These are phyloP conservation scores for Fusarium sp. DNA, from an alignment of 2,329 filamentous ascomycete genomes.

Conservation along the genomic window DNA sequence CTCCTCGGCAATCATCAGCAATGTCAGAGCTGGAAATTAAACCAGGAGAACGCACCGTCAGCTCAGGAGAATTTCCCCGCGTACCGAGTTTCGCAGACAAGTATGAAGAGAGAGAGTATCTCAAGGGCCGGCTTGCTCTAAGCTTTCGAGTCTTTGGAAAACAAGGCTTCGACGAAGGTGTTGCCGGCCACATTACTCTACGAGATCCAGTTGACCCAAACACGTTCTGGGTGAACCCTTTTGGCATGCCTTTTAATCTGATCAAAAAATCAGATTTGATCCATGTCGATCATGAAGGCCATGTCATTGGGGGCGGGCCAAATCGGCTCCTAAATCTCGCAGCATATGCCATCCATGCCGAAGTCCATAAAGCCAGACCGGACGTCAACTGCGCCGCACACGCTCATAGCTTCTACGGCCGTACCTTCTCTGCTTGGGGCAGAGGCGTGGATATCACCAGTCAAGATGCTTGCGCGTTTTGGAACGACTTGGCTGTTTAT, in stretches of 20 bases:
- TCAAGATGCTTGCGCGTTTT: not conserved
- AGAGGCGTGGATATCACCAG: not conserved
- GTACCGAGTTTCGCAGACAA: no score
- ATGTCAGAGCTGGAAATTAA: no score
- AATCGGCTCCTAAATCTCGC: not conserved
- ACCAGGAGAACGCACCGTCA: no score
- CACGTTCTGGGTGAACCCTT: slow-evolving; percentile 61
- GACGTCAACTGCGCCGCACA: slow-evolving; percentile 21
- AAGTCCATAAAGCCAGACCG: slow-evolving; percentile 10
- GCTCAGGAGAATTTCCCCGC: no score
- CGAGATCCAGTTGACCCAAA: slow-evolving; percentile 45
- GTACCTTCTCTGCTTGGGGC: not conserved
- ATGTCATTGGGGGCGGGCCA: not conserved
- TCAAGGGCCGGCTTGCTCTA: no score
- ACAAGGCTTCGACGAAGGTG: slow-evolving; percentile 56
- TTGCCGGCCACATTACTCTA: slow-evolving; percentile 59
- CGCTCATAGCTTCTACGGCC: slow-evolving; percentile 11
- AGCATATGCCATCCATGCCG: slow-evolving; percentile 18
- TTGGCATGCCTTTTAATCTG: not conserved
- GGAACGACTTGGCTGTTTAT: not conserved
- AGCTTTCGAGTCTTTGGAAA: slow-evolving; percentile 47
- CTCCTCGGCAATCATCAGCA: no score
- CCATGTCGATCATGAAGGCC: not conserved
- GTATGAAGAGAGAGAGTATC: no score
- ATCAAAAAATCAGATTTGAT: not conserved